Base-by-base conservation (phyloP, 306 rosid species). In the Trichosanthes cucumerina region DNA sequence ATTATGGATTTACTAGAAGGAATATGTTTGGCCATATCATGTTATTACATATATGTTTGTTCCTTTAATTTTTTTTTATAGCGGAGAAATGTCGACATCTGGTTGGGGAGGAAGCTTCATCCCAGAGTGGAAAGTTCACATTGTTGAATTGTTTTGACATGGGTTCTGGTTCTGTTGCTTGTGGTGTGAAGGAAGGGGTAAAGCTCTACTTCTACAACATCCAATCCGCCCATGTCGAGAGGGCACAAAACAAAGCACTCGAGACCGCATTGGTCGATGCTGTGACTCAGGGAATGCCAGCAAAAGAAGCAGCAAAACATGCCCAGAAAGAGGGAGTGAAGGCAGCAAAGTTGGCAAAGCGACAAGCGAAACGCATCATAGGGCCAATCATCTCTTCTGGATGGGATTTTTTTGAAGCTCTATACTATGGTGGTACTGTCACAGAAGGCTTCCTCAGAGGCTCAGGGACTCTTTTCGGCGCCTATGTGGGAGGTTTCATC, bases 61-160 rank as follows among this genome's bases (percentile, higher is more conserved):
- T 62, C 59, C 74, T 46, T 46, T 62, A 64, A 4, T 28, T 63
- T 31, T 63, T 36, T 31, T 57, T 76, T 79, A 26, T 81, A 96
- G 99, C 97, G 86, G 91, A 92, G 82, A 92, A 92, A 91, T 90
- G 97, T 83, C 89, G 97, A 83, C 87, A 89, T 76, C 80, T 92
- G 69, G 96, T 92, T 38, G 93, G 97, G 53, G 96, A 96, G 85
- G 88, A 90, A 38, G 86, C 79, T 16, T 85, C 98, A 75, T 92
- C 98, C 44, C 86, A 88, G 65, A 92, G 94, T 62, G 97, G 94
- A 59, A 82, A 89, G 86, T 92, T 92, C 65, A 91, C 96, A 38
- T 5, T 90, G 74, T 80, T 91, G 77, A 62, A 92, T 66, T 92
- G 93, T 82, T 89, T 96, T 71, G 99, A 96, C 79, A 80, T 92